A percentile compares a stretch with the other conserved stretches of the same genome.
These are phyloP conservation scores for Alternaria rosae DNA, from an alignment of 2,329 filamentous ascomycete genomes.

Conservation along the genomic window DNA sequence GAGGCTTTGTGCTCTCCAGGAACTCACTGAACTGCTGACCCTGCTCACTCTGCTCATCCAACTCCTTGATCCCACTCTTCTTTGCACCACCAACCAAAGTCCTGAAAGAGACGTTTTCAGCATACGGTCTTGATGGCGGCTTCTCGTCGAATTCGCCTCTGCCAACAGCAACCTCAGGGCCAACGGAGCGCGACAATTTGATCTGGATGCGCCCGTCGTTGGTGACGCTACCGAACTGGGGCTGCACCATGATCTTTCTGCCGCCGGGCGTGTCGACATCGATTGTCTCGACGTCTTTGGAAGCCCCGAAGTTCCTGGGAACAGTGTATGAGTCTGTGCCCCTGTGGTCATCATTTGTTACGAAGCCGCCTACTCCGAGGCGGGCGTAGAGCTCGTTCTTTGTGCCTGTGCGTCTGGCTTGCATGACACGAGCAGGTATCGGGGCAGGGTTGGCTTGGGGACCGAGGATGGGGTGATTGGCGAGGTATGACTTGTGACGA, in stretches of 20 bases:
- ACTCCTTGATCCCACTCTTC: conserved; percentile 24
- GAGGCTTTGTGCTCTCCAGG: conserved; percentile 10
- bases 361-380: conserved; percentile 56
- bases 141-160: conserved; percentile 36
- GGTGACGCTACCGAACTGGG: conserved; percentile 50
- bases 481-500: conserved; percentile 61
- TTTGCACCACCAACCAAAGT: conserved; percentile 11
- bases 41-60: conserved; percentile 32
- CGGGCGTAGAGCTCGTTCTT: conserved; percentile 39
- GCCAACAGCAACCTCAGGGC: conserved; percentile 33
- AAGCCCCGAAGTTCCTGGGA: neutral
- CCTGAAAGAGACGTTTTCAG: conserved; percentile 14
- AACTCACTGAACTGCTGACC: conserved; percentile 24
- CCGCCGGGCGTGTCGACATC: conserved; percentile 57
- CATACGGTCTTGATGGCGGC: conserved; percentile 25
- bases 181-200: conserved; percentile 29
- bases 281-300: conserved; percentile 44
- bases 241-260: conserved; percentile 61
- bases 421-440: conserved; percentile 65
- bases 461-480: conserved; percentile 68
- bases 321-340: conserved; percentile 29
- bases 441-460: conserved; percentile 63
- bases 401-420: conserved; percentile 35
- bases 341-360: conserved; percentile 49
- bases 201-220: conserved; percentile 43